These are phyloP conservation scores for Rhizopus arrhizus DNA, from an alignment of 371 early-diverging fungal genomes.

Conservation along the genomic window DNA sequence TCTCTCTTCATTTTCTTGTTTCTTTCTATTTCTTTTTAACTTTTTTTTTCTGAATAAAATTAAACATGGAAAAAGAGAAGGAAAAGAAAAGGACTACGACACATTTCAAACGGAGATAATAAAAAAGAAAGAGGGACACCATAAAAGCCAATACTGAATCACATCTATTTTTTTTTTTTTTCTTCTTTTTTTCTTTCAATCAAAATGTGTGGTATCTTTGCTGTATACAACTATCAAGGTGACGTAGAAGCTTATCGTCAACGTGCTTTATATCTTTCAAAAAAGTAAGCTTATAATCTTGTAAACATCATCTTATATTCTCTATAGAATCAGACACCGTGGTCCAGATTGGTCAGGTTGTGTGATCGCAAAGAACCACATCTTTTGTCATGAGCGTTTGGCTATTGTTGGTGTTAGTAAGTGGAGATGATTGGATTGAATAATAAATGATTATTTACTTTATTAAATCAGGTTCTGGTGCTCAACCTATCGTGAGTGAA, in stretches of 20 bases:
- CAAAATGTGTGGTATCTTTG: conserved; percentile 95
- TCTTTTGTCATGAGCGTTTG: conserved; percentile 94
- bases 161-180: background rate
- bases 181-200: background rate
- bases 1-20: too few species aligned
- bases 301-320: background rate
- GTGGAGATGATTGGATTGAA: conserved; percentile 23
- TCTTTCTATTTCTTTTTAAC: too few species aligned
- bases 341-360: conserved; percentile 98
- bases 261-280: conserved; percentile 83
- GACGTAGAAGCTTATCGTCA: conserved; percentile 77
- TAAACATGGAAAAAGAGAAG: too few species aligned
- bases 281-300: conserved; percentile 65
- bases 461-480: conserved; percentile 85
- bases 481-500: conserved; percentile 91
- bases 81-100: too few species aligned
- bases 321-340: conserved; percentile 80
- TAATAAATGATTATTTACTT: background rate
- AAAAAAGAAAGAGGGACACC: background rate
- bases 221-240: conserved; percentile 84
- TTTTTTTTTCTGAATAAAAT: too few species aligned
- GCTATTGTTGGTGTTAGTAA: conserved; percentile 96
- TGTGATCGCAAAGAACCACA: conserved; percentile 74
- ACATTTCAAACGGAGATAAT: background rate
- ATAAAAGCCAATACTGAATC: background rate